Percentiles rank a stretch among this genome's conserved stretches.
phyloP scores from a whole-genome alignment of 176 grass and related monocot genomes.

The Triticum urartu region DNA sequence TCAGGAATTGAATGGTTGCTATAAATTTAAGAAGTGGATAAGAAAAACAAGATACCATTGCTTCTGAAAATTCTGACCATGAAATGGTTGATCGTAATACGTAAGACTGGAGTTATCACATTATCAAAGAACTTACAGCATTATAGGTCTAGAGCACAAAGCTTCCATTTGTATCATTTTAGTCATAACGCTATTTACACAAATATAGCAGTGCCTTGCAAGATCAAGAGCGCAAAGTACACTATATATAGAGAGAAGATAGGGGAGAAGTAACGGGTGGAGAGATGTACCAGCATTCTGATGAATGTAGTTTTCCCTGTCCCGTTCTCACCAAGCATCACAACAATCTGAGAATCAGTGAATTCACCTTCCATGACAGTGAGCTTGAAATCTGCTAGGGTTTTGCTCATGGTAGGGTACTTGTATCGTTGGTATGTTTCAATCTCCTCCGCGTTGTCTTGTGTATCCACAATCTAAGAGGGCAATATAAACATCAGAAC shows the following conservation, averaged over 20 bases:
- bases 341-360: constrained; percentile 85
- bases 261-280: not conserved
- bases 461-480: constrained; percentile 75
- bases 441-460: constrained; percentile 82
- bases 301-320: constrained; percentile 96
- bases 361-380: constrained; percentile 75
- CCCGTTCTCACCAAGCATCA: constrained; percentile 95
- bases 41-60: not conserved
- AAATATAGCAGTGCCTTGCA: not conserved
- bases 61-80: not conserved
- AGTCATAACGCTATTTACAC: not conserved
- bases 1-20: not conserved
- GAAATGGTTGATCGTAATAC: not conserved
- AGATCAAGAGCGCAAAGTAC: not conserved
- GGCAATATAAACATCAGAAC: not conserved
- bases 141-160: not conserved
- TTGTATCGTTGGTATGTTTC: constrained; percentile 73
- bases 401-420: constrained; percentile 91
- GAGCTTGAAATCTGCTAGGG: constrained; percentile 73
- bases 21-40: not conserved
- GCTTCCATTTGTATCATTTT: not conserved
- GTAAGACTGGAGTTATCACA: not conserved
- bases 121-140: not conserved
- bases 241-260: not conserved
- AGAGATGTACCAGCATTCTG: constrained; percentile 62